phyloP scores from a whole-genome alignment of 805 yeast genomes.

The Blastobotrys parvus region DNA sequence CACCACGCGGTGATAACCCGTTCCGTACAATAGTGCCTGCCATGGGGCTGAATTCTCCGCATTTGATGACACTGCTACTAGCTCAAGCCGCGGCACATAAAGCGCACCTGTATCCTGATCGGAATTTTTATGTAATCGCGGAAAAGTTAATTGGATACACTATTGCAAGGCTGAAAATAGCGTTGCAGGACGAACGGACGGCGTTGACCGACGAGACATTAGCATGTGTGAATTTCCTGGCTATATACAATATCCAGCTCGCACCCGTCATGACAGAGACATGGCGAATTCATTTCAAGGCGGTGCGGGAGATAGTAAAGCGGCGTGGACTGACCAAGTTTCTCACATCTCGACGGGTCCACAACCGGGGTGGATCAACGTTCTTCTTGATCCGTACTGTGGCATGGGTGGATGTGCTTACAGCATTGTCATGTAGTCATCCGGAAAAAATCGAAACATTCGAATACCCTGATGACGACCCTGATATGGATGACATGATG shows the following conservation, averaged over 20 bases:
- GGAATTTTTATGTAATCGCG: slow-evolving; percentile 30
- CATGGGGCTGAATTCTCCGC: slow-evolving; percentile 53
- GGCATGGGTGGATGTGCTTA: too few relatives aligned
- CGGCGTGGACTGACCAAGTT: slow-evolving; percentile 44
- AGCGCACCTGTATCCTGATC: slow-evolving; percentile 11
- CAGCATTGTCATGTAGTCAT: too few relatives aligned
- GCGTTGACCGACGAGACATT: slow-evolving; percentile 57
- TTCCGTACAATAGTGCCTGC: slow-evolving; percentile 56
- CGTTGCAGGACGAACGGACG: slow-evolving; percentile 42
- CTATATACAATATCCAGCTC: slow-evolving; percentile 48
- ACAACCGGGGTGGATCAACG: too few relatives aligned
- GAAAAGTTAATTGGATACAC: slow-evolving; percentile 48
- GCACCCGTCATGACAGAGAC: slow-evolving; percentile 21
- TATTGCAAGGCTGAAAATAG: slow-evolving; percentile 44
- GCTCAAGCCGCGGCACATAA: slow-evolving; percentile 41
- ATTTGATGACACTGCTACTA: slow-evolving; percentile 46
- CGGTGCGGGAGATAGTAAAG: slow-evolving; percentile 56
- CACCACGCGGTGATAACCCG: slow-evolving; percentile 50
- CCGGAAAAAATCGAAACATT: neutral
- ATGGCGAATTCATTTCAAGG: slow-evolving; percentile 59
- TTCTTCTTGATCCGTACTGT: too few relatives aligned
- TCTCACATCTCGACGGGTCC: too few relatives aligned
- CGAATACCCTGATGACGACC: neutral
- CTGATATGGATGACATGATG: neutral
- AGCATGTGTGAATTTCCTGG: slow-evolving; percentile 49